Evolutionary conservation across 164 flowering plant species (phyloP).

Genomic region (Protea cynaroides): DNA sequence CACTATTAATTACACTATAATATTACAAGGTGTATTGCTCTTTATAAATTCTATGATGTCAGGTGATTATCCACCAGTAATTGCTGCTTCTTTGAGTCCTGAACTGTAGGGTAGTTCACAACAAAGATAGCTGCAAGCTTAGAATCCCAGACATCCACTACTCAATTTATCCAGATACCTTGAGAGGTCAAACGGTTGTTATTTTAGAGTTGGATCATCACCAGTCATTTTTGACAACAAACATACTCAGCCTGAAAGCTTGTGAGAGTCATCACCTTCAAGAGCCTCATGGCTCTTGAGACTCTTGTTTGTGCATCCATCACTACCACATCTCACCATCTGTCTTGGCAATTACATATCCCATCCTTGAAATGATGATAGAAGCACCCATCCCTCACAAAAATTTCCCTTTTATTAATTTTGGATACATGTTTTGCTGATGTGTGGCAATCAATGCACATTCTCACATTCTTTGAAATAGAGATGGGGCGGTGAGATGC

Average conservation of each 20-base stretch:
- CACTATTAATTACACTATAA: not conserved
- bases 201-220: not conserved
- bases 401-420: slow-evolving; percentile 27
- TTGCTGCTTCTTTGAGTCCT: not conserved
- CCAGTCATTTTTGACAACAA: no score
- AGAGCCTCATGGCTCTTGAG: no score
- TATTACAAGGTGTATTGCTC: not conserved
- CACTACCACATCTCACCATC: slow-evolving; percentile 23
- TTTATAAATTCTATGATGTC: not conserved
- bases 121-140: not conserved
- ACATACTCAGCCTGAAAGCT: no score
- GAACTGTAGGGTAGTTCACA: not conserved
- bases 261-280: no score
- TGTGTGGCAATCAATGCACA: slow-evolving; percentile 43
- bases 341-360: slow-evolving; percentile 31
- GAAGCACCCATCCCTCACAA: slow-evolving; percentile 29
- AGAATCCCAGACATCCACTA: not conserved
- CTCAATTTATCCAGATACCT: not conserved
- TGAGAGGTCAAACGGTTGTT: not conserved
- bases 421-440: slow-evolving; percentile 29
- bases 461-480: slow-evolving; percentile 29
- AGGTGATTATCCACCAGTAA: not conserved
- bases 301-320: no score
- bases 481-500: slow-evolving; percentile 15
- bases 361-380: slow-evolving; percentile 37